Percentiles rank a stretch among this genome's conserved stretches.
Evolutionary conservation across 805 yeast species (phyloP).

Genomic region (Ogataea pilisensis): DNA sequence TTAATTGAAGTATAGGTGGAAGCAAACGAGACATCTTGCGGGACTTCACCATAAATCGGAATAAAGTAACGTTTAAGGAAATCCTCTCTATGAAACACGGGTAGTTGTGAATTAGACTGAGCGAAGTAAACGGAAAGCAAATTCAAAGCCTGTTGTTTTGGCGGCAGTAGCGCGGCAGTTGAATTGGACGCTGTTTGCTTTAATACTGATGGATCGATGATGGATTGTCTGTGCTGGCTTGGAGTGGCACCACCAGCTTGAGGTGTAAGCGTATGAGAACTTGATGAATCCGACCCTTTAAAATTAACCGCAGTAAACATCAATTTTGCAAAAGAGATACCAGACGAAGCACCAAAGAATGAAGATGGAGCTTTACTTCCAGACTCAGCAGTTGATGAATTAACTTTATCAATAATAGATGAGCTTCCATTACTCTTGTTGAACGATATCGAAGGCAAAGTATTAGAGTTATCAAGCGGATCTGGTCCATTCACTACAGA

Average conservation of each 20-base stretch:
- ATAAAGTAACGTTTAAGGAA: conserved; percentile 63
- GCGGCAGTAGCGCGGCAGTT: conserved; percentile 54
- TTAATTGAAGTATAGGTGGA: conserved; percentile 50
- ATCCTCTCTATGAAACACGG: conserved; percentile 77
- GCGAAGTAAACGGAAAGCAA: conserved; percentile 65
- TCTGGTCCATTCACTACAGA: background rate
- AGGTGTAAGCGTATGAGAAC: conserved; percentile 3
- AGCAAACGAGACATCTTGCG: conserved; percentile 51
- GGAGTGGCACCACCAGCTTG: conserved; percentile 2
- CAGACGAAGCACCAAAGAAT: conserved; percentile 50
- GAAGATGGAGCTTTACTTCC: conserved; percentile 31
- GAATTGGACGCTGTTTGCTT: conserved; percentile 19
- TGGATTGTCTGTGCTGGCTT: conserved; percentile 12
- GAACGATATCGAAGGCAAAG: too few relatives aligned
- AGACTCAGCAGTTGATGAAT: conserved; percentile 26
- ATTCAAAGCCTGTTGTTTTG: conserved; percentile 65
- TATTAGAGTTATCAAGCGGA: background rate
- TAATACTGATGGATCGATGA: conserved; percentile 27
- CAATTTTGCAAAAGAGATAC: conserved; percentile 71
- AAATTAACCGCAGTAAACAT: conserved; percentile 75
- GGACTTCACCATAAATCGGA: conserved; percentile 75
- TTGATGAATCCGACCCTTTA: conserved; percentile 21
- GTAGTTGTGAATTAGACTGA: conserved; percentile 79
- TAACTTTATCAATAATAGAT: conserved; percentile 23
- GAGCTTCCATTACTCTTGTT: background rate